phyloP scores from a whole-genome alignment of 164 flowering plant genomes.

The Vitis labrusca region DNA sequence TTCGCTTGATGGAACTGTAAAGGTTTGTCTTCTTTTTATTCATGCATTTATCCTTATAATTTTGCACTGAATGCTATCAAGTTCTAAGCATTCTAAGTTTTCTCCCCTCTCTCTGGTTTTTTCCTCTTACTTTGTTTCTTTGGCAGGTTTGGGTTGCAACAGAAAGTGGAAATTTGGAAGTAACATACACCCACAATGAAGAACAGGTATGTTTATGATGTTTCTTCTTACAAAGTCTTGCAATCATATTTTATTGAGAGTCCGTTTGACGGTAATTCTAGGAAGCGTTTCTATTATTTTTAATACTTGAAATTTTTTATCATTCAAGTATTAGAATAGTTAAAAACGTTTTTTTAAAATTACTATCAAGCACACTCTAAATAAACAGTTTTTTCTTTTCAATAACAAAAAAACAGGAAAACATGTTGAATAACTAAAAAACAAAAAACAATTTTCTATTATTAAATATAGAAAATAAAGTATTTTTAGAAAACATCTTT shows the following conservation, averaged over 20 bases:
- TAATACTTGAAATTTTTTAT: too few species aligned
- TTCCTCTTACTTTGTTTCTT: conserved; percentile 14
- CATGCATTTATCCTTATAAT: background rate
- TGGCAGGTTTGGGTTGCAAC: conserved; percentile 87
- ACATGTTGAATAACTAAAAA: too few species aligned
- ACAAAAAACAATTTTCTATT: too few species aligned
- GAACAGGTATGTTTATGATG: conserved; percentile 64
- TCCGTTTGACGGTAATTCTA: background rate
- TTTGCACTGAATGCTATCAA: background rate
- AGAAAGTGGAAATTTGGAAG: conserved; percentile 83
- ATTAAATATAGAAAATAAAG: too few species aligned
- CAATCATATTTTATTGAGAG: too few species aligned
- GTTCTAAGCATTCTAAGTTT: background rate
- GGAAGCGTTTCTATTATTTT: too few species aligned
- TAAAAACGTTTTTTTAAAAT: too few species aligned
- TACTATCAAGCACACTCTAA: too few species aligned
- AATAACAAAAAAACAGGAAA: too few species aligned
- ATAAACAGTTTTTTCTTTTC: too few species aligned
- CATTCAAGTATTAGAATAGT: too few species aligned
- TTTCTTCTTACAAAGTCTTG: background rate
- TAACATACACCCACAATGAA: conserved; percentile 83
- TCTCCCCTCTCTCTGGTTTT: background rate
- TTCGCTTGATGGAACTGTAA: conserved; percentile 83
- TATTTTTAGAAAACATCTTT: too few species aligned
- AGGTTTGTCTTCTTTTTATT: conserved; percentile 42